Evolutionary conservation across 2,329 filamentous ascomycete genomes (phyloP), one percentile per base, ranked within the genome.

Genomic region (Thielaviopsis ethacetica): DNA sequence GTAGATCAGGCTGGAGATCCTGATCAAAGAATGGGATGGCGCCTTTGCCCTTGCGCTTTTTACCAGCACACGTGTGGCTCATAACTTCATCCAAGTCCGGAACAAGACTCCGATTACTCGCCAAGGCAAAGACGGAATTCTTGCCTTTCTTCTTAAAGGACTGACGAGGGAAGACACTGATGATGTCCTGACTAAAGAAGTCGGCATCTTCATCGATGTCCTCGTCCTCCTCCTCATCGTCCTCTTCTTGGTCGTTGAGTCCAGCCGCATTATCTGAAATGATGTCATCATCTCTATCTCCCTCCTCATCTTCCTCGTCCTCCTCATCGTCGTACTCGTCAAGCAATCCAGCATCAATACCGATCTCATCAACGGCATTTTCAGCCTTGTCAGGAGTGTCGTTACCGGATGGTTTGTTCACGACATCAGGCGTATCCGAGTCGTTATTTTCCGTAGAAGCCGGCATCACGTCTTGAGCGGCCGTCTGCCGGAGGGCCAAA

Each of bases 1-100:
- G 81, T 1, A 88, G 68, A 57, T 91, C 86, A 0, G 80, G 81
- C 64, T 91, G 86, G 0, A 85, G 68, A 22, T 80, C 73, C 58
- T 19, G 41, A 30, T 60, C 49, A 27, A 58, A 55, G 21, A 59
- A 57, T 10, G 60, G 60, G 22, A 26, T 19, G 17, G 26, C 19
- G 27, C 57, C 54, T 27, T 59, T 52, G 15, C 27, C 81, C 82
- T 68, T 86, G 88, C 63, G 78, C 74, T 66, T 81, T 84, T 19
- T 19, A 10, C 15, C 44, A 49, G 13, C 22, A 19, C 62, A 77
- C 81, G 24, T 53, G 13, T 53, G 51, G 3, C 19, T 17, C 13
- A 30, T 19, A 15, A 26, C 51, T 53, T 53, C 51, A 53, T 53
- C 51, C 12, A 53, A 5, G 15, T 53, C 51, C 5, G 22, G 24